These are phyloP conservation scores for Curvularia sp. DNA, from an alignment of 2,329 filamentous ascomycete genomes.

Conservation along the genomic window DNA sequence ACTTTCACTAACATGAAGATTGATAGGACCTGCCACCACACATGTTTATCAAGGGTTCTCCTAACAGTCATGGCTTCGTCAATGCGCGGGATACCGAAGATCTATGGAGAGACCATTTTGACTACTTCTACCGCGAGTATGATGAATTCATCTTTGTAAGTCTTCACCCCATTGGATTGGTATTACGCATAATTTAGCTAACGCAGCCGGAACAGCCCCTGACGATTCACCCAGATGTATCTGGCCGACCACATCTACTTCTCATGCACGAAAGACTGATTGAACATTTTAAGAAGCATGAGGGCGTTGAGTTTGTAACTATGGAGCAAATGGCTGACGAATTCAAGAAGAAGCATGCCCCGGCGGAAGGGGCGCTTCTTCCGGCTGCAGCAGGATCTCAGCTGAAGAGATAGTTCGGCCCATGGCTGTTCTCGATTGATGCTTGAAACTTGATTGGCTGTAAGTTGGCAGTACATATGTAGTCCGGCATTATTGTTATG, in stretches of 20 bases:
- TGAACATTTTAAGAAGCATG: slow-evolving; percentile 69
- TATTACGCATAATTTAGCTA: background rate
- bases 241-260: slow-evolving; percentile 71
- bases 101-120: slow-evolving; percentile 70
- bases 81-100: slow-evolving; percentile 66
- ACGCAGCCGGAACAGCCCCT: slow-evolving; percentile 58
- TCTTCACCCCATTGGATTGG: slow-evolving; percentile 53
- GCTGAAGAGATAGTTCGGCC: slow-evolving; percentile 44
- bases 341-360: slow-evolving; percentile 70
- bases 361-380: slow-evolving; percentile 65
- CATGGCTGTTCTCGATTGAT: background rate
- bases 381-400: slow-evolving; percentile 64
- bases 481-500: background rate
- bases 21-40: slow-evolving; percentile 60
- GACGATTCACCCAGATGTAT: slow-evolving; percentile 73
- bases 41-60: slow-evolving; percentile 72
- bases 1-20: slow-evolving; percentile 40
- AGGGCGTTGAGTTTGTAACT: slow-evolving; percentile 70
- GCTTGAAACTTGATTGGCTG: background rate
- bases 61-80: slow-evolving; percentile 68
- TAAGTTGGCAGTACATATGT: background rate
- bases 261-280: slow-evolving; percentile 76
- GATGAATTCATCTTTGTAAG: slow-evolving; percentile 73
- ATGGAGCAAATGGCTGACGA: slow-evolving; percentile 76
- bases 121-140: slow-evolving; percentile 77